Evolutionary conservation across 2,329 filamentous ascomycete genomes (phyloP).

Genomic region (Phyllosticta citribraziliensis): DNA sequence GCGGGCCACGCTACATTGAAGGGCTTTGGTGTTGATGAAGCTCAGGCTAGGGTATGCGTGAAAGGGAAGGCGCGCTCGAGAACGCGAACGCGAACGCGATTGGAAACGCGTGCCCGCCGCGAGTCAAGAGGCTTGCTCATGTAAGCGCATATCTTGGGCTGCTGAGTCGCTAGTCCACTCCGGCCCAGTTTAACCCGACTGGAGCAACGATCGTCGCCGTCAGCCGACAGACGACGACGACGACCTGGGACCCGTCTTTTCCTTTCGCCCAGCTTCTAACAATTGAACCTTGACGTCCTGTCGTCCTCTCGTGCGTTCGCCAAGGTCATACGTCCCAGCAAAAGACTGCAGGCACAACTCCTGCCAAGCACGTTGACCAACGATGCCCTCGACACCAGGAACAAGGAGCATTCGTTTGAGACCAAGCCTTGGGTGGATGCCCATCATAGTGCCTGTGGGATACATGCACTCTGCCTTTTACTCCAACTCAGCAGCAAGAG

Average conservation of each 20-base stretch:
- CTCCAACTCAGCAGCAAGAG: neutral
- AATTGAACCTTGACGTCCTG: no score
- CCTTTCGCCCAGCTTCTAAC: neutral
- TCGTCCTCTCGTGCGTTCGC: no score
- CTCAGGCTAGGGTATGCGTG: neutral
- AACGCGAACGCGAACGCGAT: neutral
- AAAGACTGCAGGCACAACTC: no score
- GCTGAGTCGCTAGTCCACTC: neutral
- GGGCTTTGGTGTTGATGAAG: neutral
- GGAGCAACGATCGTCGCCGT: neutral
- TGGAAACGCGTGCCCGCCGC: neutral
- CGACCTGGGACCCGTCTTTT: neutral
- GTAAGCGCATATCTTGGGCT: neutral
- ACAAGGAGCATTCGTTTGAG: no score
- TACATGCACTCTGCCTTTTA: neutral
- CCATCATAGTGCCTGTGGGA: no score
- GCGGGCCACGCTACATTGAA: neutral
- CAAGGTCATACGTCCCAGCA: no score
- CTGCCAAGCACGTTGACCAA: no score
- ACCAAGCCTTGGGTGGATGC: no score
- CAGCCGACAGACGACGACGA: neutral
- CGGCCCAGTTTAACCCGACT: no score
- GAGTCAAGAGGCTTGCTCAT: neutral
- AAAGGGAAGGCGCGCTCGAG: neutral
- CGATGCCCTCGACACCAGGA: no score